Conservation (phyloP, 441 rosid species). For the Eruca vesicaria region DNA sequence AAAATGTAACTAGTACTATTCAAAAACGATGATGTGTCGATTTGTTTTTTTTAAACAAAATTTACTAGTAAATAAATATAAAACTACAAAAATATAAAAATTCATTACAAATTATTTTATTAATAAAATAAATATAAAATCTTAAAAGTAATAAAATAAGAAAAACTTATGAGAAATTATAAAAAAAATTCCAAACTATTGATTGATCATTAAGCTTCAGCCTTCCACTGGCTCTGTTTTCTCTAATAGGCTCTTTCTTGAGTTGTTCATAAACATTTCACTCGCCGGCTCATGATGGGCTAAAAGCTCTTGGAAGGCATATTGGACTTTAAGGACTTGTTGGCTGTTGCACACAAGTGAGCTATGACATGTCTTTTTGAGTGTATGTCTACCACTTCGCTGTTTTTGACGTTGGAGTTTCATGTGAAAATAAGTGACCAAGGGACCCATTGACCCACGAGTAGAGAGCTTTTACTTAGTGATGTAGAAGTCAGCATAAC, state of each 20-base stretch:
- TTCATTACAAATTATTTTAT: no score
- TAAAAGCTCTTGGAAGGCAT: neutral
- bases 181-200: no score
- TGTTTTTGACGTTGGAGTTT: neutral
- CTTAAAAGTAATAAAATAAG: no score
- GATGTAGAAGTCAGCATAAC: slow-evolving; percentile 17
- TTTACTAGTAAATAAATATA: no score
- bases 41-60: no score
- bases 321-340: neutral
- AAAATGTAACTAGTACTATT: no score
- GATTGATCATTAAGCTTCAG: no score
- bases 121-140: no score
- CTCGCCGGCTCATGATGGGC: neutral
- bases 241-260: neutral
- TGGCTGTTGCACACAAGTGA: neutral
- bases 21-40: no score
- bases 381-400: neutral
- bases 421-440: neutral
- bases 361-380: neutral
- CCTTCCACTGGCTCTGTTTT: no score
- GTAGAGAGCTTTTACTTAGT: neutral
- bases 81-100: no score
- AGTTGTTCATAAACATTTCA: neutral
- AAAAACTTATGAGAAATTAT: no score
- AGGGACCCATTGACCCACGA: neutral